phyloP scores from a whole-genome alignment of 2,329 filamentous ascomycete genomes.

The Fusarium floridanum region DNA sequence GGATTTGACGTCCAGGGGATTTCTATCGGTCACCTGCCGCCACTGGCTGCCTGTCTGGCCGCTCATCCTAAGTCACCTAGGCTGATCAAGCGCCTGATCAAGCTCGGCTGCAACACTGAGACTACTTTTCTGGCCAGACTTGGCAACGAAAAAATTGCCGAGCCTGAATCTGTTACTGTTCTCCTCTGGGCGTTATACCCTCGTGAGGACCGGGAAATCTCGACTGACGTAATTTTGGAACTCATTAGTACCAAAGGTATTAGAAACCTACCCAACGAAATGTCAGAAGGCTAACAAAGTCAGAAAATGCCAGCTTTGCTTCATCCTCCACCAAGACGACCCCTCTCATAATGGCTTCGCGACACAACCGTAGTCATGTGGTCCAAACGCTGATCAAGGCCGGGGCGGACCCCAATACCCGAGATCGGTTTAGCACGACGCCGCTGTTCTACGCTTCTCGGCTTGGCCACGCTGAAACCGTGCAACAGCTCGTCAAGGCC shows the following conservation, averaged over 20 bases:
- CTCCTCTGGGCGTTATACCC: not conserved
- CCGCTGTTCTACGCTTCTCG: slow-evolving; percentile 12
- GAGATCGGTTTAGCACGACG: not conserved
- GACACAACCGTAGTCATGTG: not conserved
- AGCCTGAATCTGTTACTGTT: not conserved
- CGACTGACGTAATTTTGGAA: not conserved
- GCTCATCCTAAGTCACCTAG: not conserved
- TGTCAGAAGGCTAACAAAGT: not conserved
- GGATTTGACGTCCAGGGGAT: not conserved
- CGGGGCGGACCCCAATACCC: not conserved
- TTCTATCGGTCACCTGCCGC: not conserved
- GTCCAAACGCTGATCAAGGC: not conserved
- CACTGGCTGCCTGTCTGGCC: not conserved
- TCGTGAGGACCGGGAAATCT: not conserved
- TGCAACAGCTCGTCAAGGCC: slow-evolving; percentile 5
- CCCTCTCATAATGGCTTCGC: not conserved
- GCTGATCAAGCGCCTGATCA: not conserved
- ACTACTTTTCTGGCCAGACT: not conserved
- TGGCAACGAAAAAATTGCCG: not conserved
- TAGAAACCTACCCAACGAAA: not conserved
- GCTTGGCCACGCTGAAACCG: slow-evolving; percentile 5
- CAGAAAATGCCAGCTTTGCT: not conserved
- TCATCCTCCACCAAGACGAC: not conserved
- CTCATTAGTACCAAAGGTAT: not conserved
- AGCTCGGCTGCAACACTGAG: not conserved